Percentiles rank a stretch among this genome's conserved stretches.
phyloP scores from a whole-genome alignment of 176 grass and related monocot species.

The Puya raimondii region DNA sequence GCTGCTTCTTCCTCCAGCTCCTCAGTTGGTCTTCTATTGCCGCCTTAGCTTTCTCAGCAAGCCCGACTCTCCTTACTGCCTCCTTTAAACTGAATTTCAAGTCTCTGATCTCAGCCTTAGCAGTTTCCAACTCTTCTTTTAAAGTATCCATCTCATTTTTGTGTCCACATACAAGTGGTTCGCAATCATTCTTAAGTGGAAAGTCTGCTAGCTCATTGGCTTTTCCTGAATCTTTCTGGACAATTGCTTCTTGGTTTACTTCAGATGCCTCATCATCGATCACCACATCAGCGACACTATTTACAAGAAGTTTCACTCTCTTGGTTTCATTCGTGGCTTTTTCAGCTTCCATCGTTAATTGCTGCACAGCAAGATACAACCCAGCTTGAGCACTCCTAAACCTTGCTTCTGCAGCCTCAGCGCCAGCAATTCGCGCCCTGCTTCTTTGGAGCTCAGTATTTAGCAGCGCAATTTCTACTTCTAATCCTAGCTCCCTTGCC shows the following conservation, averaged over 20 bases:
- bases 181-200: slow-evolving; percentile 7
- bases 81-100: slow-evolving; percentile 42
- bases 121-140: slow-evolving; percentile 27
- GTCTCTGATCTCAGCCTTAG: slow-evolving; percentile 33
- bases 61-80: slow-evolving; percentile 30
- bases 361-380: slow-evolving; percentile 2
- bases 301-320: background rate
- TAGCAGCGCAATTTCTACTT: slow-evolving; percentile 3
- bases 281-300: background rate
- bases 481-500: background rate
- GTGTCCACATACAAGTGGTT: slow-evolving; percentile 8
- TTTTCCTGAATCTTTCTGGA: background rate
- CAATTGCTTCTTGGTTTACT: background rate
- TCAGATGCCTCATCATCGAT: background rate
- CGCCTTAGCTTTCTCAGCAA: slow-evolving; percentile 49
- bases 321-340: slow-evolving; percentile 1
- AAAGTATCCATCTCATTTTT: background rate
- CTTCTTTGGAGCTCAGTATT: background rate
- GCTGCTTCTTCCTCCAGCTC: slow-evolving; percentile 30
- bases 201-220: background rate
- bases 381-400: slow-evolving; percentile 13
- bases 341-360: slow-evolving; percentile 7
- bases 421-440: background rate
- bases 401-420: slow-evolving; percentile 9
- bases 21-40: slow-evolving; percentile 39